Evolutionary conservation across 2,329 filamentous ascomycete genomes (phyloP).

Genomic region (Phyllosticta ampelicida): DNA sequence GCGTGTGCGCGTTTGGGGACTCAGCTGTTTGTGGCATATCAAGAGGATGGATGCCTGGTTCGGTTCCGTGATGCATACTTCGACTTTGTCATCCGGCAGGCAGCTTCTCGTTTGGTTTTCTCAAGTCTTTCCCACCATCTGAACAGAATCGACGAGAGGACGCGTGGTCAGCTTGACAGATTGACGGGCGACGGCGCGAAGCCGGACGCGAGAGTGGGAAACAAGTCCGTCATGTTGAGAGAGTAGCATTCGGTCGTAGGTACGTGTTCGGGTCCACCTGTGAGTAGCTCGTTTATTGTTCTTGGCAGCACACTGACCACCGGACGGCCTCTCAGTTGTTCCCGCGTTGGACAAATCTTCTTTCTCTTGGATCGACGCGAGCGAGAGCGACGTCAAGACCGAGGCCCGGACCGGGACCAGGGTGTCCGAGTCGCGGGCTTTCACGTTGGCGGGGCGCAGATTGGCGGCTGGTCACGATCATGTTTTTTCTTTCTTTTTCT

Average conservation of each 20-base stretch:
- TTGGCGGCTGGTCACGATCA: no score
- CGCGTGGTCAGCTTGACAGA: no score
- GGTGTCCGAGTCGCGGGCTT: no score
- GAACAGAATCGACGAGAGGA: no score
- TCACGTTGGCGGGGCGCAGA: not conserved
- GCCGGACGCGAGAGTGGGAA: not conserved
- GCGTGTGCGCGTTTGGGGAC: not conserved
- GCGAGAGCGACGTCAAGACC: not conserved
- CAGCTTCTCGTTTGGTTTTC: no score
- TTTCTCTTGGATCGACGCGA: not conserved
- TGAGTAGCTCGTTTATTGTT: not conserved
- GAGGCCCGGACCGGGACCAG: not conserved
- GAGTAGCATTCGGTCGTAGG: not conserved
- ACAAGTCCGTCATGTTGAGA: not conserved
- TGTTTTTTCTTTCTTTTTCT: not conserved
- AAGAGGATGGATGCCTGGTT: no score
- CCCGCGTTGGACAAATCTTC: not conserved
- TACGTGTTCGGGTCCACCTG: not conserved
- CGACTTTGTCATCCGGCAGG: no score
- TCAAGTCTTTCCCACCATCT: no score
- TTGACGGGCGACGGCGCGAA: not conserved
- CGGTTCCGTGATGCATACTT: no score
- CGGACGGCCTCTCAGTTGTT: not conserved
- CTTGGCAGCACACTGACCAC: not conserved
- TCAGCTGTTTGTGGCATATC: not conserved